Conservation (phyloP, 208 protist species). For the Cochliopodium minus region DNA sequence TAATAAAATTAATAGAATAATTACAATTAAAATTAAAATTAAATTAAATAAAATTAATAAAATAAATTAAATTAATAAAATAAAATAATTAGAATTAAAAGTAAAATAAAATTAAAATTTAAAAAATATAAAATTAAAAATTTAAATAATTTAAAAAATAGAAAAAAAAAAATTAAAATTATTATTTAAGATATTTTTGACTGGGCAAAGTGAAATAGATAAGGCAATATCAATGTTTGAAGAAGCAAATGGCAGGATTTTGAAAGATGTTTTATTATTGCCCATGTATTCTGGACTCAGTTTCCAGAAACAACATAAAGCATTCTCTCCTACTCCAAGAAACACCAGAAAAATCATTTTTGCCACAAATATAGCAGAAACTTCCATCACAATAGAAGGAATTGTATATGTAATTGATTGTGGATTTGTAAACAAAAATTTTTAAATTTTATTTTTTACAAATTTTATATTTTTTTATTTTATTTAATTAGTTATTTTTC, state of each 20-base stretch:
- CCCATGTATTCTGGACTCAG: slow-evolving; percentile 11
- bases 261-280: slow-evolving; percentile 26
- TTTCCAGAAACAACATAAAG: slow-evolving; percentile 7
- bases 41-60: slow-evolving; percentile 5
- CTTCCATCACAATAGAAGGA: slow-evolving; percentile 51
- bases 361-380: slow-evolving; percentile 59
- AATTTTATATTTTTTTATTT: no score
- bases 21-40: background rate
- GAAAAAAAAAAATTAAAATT: slow-evolving; percentile 3
- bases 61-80: slow-evolving; percentile 1
- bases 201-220: slow-evolving; percentile 54
- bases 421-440: slow-evolving; percentile 40
- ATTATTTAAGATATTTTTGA: no score
- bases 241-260: slow-evolving; percentile 35
- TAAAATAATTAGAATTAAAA: background rate
- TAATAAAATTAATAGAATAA: slow-evolving; percentile 3
- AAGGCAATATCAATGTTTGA: background rate
- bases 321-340: slow-evolving; percentile 13
- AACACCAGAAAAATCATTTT: slow-evolving; percentile 41
- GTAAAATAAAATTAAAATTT: background rate
- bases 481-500: no score
- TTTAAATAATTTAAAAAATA: slow-evolving; percentile 3
- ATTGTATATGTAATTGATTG: slow-evolving; percentile 62
- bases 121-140: background rate
- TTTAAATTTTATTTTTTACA: slow-evolving; percentile 44